phyloP scores from a whole-genome alignment of 257 asterid species.

The Eucommia ulmoides region DNA sequence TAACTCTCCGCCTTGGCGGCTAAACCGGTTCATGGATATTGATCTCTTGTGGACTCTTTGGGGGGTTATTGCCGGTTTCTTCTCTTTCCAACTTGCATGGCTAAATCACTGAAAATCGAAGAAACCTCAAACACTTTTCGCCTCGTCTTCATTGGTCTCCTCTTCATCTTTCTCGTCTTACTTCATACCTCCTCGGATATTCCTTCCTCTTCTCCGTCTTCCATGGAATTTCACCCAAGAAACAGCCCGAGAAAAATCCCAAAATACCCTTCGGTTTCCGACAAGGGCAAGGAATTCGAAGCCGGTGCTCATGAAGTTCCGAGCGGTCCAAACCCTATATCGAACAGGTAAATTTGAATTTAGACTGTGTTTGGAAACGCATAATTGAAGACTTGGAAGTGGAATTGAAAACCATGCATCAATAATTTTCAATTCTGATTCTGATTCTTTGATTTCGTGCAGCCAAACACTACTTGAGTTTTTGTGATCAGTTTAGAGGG shows the following conservation, averaged over 20 bases:
- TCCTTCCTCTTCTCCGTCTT: conserved; percentile 1
- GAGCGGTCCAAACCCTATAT: conserved; percentile 82
- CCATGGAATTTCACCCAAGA: conserved; percentile 13
- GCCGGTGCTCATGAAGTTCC: conserved; percentile 72
- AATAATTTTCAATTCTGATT: too few relatives aligned
- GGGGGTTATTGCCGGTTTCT: conserved; percentile 34
- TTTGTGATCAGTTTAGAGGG: too few relatives aligned
- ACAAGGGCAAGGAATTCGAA: conserved; percentile 32
- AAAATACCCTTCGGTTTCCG: background rate
- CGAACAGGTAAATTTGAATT: conserved; percentile 32
- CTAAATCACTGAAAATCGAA: conserved; percentile 16
- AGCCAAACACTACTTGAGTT: too few relatives aligned
- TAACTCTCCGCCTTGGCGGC: conserved; percentile 2
- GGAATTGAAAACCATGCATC: too few relatives aligned
- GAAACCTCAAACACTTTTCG: conserved; percentile 10
- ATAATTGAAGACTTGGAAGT: too few relatives aligned
- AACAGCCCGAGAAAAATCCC: background rate
- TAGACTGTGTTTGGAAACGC: too few relatives aligned
- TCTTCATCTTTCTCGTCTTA: conserved; percentile 21
- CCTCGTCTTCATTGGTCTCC: conserved; percentile 14
- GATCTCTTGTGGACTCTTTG: conserved; percentile 38
- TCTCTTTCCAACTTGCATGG: conserved; percentile 53
- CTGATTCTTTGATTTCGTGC: too few relatives aligned
- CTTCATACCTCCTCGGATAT: conserved; percentile 8
- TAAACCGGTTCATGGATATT: conserved; percentile 52